Base-by-base conservation (phyloP, 306 rosid species). In the Corylus americana region DNA sequence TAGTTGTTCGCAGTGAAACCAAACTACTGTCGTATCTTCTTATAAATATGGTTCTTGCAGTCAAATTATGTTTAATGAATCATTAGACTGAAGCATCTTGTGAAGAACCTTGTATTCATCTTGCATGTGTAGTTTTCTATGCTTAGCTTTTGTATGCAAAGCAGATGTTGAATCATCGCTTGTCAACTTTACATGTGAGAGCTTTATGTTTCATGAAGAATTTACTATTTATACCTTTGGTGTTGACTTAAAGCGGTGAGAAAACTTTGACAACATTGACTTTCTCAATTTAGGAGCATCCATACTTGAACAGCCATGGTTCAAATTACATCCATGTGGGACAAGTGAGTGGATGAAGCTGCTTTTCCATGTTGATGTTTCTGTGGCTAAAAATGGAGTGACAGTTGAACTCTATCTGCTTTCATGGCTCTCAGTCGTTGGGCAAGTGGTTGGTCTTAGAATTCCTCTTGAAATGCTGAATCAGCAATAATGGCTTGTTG, bases 301-400 rank as follows among this genome's bases (percentile, higher is more conserved):
- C 98, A 16, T 80, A 86, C 86, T 79, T 94, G 85, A 86, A 92
- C 44, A 87, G 78, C 97, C 93, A 73, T 94, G 97, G 98, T 91
- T 48, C 90, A 94, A 92, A 79, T 78, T 94, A 77, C 98, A 94
- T 87, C 95, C 98, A 54, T 92, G 98, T 74, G 98, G 97, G 42
- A 91, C 97, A 1, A 71, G 91, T 42, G 98, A 89, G 51, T 94
- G 97, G 98, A 88, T 94, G 94, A 94, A 92, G 89, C 83, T 92
- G 75, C 93, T 94, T 67, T 87, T 81, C 29, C 58, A 49, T 45
- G 55, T 80, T 55, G 88, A 84, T 50, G 44, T 82, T 73, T 81
- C 81, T 68, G 13, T 27, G 86, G 82, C 84, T 18, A 80, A 73
- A 66, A 84, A 67, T 13, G 88, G 86, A 62, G 75, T 74, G 10